Conservation (phyloP, 257 asterid species). For the Nicotiana noctiflora region DNA sequence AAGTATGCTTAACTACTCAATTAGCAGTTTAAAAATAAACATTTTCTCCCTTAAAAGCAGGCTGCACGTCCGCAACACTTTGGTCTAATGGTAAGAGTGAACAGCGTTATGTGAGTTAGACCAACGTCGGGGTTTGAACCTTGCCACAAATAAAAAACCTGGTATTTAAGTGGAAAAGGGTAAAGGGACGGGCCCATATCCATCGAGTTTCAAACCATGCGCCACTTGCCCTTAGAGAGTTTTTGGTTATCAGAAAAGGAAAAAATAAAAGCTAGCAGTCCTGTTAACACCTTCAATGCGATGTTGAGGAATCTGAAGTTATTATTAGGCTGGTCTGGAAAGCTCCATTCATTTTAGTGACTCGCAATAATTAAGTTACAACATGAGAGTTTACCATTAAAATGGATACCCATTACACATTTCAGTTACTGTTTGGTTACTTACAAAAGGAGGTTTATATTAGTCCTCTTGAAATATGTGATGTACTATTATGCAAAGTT, state of each 20-base stretch:
- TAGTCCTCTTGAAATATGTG: background rate
- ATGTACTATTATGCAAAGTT: background rate
- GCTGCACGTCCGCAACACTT: too few species aligned
- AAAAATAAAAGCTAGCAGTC: background rate
- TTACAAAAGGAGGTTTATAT: background rate
- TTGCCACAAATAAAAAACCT: too few species aligned
- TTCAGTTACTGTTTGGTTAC: background rate
- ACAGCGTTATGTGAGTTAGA: too few species aligned
- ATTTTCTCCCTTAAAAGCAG: background rate
- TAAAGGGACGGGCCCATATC: too few species aligned
- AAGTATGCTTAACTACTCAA: background rate
- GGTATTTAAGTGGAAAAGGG: too few species aligned
- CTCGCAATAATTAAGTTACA: background rate
- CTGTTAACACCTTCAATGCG: background rate
- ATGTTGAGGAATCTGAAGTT: background rate
- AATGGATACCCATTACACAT: background rate
- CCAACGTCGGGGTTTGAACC: too few species aligned
- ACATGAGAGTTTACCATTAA: background rate
- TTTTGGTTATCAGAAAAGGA: too few species aligned
- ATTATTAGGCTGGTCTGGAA: background rate
- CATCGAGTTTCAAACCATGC: too few species aligned
- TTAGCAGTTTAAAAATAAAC: background rate
- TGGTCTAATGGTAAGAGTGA: too few species aligned
- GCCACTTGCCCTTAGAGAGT: too few species aligned
- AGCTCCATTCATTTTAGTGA: background rate